Conservation (phyloP, 441 rosid genomes). For the Arabidopsis hybrid region DNA sequence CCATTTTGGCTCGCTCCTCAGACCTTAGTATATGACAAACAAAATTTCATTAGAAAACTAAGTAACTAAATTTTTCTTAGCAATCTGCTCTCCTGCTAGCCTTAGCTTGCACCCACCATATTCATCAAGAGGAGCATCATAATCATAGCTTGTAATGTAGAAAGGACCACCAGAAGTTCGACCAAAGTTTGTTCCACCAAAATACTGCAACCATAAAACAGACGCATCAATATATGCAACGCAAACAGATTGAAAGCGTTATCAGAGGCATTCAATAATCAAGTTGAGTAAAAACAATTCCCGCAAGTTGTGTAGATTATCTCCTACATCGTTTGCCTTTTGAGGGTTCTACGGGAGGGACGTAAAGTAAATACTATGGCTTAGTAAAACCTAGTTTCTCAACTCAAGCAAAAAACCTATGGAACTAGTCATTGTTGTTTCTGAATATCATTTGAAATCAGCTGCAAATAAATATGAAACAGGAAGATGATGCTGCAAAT, state of each 20-base stretch:
- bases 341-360: slow-evolving; percentile 16
- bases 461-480: neutral
- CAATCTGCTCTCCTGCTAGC: slow-evolving; percentile 16
- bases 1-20: slow-evolving; percentile 75
- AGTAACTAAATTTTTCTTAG: slow-evolving; percentile 5
- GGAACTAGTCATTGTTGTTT: slow-evolving; percentile 12
- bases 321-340: slow-evolving; percentile 3
- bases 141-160: slow-evolving; percentile 71
- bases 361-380: neutral
- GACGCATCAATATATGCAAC: slow-evolving; percentile 39
- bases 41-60: slow-evolving; percentile 8
- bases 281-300: neutral
- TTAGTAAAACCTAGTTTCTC: neutral
- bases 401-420: slow-evolving; percentile 1
- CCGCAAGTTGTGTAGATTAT: neutral
- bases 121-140: slow-evolving; percentile 83
- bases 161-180: slow-evolving; percentile 83
- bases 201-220: slow-evolving; percentile 58
- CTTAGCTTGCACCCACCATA: slow-evolving; percentile 56
- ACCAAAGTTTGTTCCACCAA: slow-evolving; percentile 84
- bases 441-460: neutral
- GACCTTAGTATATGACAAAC: slow-evolving; percentile 53
- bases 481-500: neutral
- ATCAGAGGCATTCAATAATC: neutral
- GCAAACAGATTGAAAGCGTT: slow-evolving; percentile 20